Evolutionary conservation across 176 grass and related monocot genomes (phyloP), one percentile per base, ranked within the genome.

Genomic region (Lolium rigidum): DNA sequence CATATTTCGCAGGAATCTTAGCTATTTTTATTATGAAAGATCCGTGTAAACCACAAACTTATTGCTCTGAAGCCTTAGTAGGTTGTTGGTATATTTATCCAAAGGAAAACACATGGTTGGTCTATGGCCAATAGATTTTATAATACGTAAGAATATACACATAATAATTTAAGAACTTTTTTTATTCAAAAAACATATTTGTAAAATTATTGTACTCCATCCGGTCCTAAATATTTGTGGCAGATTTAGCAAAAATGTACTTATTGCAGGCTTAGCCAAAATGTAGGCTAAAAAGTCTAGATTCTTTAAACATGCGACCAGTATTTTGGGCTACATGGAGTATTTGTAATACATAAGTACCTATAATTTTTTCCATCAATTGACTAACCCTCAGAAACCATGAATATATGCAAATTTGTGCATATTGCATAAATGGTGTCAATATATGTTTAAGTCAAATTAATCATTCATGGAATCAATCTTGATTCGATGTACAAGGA

Each of bases 1-100:
- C 41, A 61, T 66, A 25, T 46, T 70, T 21, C 9, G 18, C 12
- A 37, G 44, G 16, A 11, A 57, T 37, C 6, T 3, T 63, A n/a
- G 52, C 52, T 54, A 70, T 75, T 88, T 55, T 66, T 89, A 28
- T 80, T 16, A 31, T 44, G 74, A 72, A 51, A 50, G 28, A 16
- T 80, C 65, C 28, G 57, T 44, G 4, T 22, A 43, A 73, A 56
- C 31, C 65, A 62, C n/a, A 49, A 35, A 59, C 9, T 38, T 20
- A 10, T 22, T 49, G 7, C 9, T 18, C 26, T 43, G 44, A 75
- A 21, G 11, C 8, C 8, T 9, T 43, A 41, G 26, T 49, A 63
- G 16, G 4, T 50, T 11, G 20, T 78, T 15, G 10, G 20, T 64
- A 54, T 66, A 52, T 76, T 54, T 68, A 21, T 68, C 26, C 46